Conservation (phyloP, 495 filamentous ascomycete genomes). For the Pyronema omphalodes region DNA sequence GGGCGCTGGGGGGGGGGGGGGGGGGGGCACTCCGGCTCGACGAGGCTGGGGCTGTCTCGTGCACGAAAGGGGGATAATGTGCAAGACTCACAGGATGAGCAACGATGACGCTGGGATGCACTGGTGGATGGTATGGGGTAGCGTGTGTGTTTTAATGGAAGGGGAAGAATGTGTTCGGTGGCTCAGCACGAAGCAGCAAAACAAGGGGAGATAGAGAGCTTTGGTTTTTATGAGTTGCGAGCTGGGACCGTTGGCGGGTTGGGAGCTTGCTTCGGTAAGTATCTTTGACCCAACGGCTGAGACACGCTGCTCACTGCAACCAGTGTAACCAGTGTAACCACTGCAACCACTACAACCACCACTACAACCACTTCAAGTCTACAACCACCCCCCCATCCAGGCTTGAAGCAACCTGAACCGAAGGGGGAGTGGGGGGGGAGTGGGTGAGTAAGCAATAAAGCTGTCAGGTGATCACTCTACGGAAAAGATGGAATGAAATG, state of each 20-base stretch:
- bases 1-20: background rate
- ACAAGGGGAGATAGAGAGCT: too few species aligned
- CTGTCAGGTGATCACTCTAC: too few species aligned
- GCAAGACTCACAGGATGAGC: constrained; percentile 1
- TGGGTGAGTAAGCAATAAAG: too few species aligned
- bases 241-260: background rate
- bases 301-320: background rate
- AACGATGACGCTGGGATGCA: background rate
- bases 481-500: too few species aligned
- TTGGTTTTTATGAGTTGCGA: background rate
- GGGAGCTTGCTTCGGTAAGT: background rate
- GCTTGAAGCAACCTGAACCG: background rate
- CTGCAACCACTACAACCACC: too few species aligned
- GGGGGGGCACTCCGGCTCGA: background rate
- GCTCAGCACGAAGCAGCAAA: too few species aligned
- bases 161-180: background rate
- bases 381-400: too few species aligned
- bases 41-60: background rate
- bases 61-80: background rate
- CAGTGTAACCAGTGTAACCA: too few species aligned
- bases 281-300: background rate
- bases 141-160: background rate
- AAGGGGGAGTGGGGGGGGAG: too few species aligned
- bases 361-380: too few species aligned
- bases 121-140: background rate